Evolutionary conservation across 768 basidiomycete species (phyloP).

Genomic region (Phylloporus scabripes): DNA sequence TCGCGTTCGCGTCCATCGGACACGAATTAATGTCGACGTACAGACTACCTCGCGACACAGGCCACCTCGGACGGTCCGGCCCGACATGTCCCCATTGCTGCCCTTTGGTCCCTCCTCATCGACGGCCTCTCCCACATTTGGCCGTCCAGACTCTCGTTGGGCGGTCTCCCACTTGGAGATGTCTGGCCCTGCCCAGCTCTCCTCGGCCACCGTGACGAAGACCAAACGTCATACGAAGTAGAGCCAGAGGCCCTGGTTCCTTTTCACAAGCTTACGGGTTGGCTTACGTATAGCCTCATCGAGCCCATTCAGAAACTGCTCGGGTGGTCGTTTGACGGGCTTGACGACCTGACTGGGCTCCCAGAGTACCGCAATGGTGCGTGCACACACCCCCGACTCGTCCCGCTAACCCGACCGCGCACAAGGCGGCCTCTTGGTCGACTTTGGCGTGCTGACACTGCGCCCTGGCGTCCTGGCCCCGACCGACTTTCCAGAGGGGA

Average conservation of each 20-base stretch:
- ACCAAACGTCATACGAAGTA: background rate
- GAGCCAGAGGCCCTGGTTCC: constrained; percentile 67
- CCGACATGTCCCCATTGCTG: constrained; percentile 59
- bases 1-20: background rate
- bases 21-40: background rate
- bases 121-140: constrained; percentile 83
- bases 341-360: constrained; percentile 84
- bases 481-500: constrained; percentile 36
- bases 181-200: constrained; percentile 83
- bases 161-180: constrained; percentile 74
- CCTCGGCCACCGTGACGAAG: constrained; percentile 21
- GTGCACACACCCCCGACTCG: background rate
- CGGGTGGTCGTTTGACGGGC: constrained; percentile 75
- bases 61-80: constrained; percentile 39
- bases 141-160: constrained; percentile 71
- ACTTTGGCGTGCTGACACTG: constrained; percentile 73
- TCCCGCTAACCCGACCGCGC: background rate
- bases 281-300: constrained; percentile 87
- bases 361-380: constrained; percentile 92
- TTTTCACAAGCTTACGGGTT: constrained; percentile 95
- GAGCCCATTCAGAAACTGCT: constrained; percentile 76
- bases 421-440: constrained; percentile 80
- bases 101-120: constrained; percentile 79
- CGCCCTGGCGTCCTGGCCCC: constrained; percentile 49
- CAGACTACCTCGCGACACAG: constrained; percentile 66